phyloP scores from a whole-genome alignment of 2,329 filamentous ascomycete genomes.

The Xylaria sp. region DNA sequence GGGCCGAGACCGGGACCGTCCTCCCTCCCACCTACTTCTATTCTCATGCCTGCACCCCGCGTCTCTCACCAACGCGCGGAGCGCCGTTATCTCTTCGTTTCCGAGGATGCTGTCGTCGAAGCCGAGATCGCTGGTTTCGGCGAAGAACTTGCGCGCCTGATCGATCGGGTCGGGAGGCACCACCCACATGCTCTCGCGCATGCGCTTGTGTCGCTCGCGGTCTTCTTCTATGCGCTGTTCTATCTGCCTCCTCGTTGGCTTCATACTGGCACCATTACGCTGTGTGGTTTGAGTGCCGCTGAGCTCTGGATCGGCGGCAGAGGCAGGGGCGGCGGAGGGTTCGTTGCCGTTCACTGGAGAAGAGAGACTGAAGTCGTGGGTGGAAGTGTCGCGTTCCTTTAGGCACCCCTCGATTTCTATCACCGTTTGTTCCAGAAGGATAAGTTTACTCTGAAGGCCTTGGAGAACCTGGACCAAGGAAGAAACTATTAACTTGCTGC shows the following conservation, averaged over 20 bases:
- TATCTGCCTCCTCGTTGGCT: constrained; percentile 82
- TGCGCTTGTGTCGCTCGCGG: constrained; percentile 88
- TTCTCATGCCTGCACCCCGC: constrained; percentile 17
- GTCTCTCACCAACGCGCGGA: constrained; percentile 19
- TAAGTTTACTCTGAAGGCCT: constrained; percentile 71
- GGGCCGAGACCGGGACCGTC: constrained; percentile 7
- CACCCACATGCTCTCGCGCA: constrained; percentile 93
- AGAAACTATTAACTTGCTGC: constrained; percentile 12
- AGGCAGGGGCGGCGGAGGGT: constrained; percentile 41
- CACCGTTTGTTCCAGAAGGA: constrained; percentile 77
- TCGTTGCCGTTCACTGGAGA: constrained; percentile 54
- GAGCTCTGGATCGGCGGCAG: constrained; percentile 43
- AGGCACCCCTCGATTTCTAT: constrained; percentile 82
- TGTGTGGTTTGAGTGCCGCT: constrained; percentile 36
- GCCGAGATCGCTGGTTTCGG: constrained; percentile 83
- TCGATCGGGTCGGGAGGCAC: constrained; percentile 68
- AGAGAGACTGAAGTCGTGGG: constrained; percentile 59
- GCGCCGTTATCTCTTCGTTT: constrained; percentile 71
- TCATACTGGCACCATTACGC: constrained; percentile 37
- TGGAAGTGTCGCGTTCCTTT: constrained; percentile 74
- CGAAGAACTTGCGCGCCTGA: constrained; percentile 84
- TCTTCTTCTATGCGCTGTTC: constrained; percentile 98
- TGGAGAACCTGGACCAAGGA: constrained; percentile 63
- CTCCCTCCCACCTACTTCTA: constrained; percentile 9
- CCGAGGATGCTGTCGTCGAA: constrained; percentile 84